phyloP scores from a whole-genome alignment of 768 basidiomycete species.

The Obba rivulosa region DNA sequence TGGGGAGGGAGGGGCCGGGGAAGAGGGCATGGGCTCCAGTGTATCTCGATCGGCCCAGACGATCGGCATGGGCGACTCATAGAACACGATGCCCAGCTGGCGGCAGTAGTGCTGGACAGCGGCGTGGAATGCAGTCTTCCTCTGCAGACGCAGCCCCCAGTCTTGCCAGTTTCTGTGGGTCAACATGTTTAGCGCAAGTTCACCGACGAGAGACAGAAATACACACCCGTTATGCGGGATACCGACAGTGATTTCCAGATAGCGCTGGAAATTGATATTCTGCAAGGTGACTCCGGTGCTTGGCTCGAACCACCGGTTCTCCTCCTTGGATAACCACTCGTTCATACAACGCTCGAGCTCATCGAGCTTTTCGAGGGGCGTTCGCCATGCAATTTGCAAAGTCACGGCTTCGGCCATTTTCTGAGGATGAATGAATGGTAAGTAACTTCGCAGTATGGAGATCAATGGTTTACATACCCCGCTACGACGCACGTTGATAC shows the following conservation, averaged over 20 bases:
- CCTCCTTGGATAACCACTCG: slow-evolving; percentile 72
- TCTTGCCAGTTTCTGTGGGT: slow-evolving; percentile 21
- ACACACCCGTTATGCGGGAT: slow-evolving; percentile 42
- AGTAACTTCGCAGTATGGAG: background rate
- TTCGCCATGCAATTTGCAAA: slow-evolving; percentile 73
- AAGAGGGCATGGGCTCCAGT: slow-evolving; percentile 10
- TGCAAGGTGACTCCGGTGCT: slow-evolving; percentile 59
- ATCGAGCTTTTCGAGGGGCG: slow-evolving; percentile 67
- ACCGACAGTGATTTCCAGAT: slow-evolving; percentile 63
- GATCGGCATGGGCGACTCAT: slow-evolving; percentile 58
- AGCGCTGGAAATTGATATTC: slow-evolving; percentile 59
- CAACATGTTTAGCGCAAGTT: too few relatives aligned
- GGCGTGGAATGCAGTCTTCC: slow-evolving; percentile 76
- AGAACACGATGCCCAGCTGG: slow-evolving; percentile 60
- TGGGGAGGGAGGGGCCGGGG: slow-evolving; percentile 8
- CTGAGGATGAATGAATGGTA: slow-evolving; percentile 21
- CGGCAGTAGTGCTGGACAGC: slow-evolving; percentile 70
- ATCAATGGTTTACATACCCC: slow-evolving; percentile 36
- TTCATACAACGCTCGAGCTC: slow-evolving; percentile 62
- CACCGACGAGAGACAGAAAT: too few relatives aligned
- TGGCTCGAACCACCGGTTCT: slow-evolving; percentile 75
- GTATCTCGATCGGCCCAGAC: slow-evolving; percentile 31
- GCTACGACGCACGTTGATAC: slow-evolving; percentile 70
- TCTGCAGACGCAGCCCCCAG: slow-evolving; percentile 56
- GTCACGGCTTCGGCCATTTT: slow-evolving; percentile 65